Base-by-base conservation (phyloP, 2,329 filamentous ascomycete genomes). In the Meredithiella fracta region DNA sequence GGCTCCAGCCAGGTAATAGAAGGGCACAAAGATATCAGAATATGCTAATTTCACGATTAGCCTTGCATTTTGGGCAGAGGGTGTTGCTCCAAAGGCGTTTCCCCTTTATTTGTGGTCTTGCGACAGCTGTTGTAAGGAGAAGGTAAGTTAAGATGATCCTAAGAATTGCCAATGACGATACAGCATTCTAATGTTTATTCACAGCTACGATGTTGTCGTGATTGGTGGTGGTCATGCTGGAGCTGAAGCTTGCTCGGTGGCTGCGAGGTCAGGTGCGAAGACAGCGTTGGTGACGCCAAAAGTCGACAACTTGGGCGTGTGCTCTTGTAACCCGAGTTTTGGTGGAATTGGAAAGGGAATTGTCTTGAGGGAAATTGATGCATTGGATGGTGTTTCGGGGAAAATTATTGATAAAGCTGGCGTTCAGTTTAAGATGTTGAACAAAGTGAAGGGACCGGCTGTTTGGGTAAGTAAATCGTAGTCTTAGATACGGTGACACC, bases 261-360 rank as follows among this genome's bases (percentile, higher is more conserved):
- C 92, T 14, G 92, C 92, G 47, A 80, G 92, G 64, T 79, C 86
- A 15, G 92, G 92, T 54, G 92, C 91, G 52, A 82, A 83, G 63
- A 97, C 92, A 44, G 91, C 85, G 1, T 78, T 98, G 61, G 76
- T 98, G 51, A 98, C 92, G 1, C 92, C 91, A 1, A 88, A 85
- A 59, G 69, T 87, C 58, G 83, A 90, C 58, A 95, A 96, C 63
- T 81, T 97, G 20, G 91, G 91, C 56, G 87, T 92, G 29, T 97
- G 91, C 71, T 96, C 90, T 37, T 97, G 91, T 71, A 97, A 97
- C 67, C 91, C 91, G 1, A 94, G 88, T 61, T 94, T 98, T 65
- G 92, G 92, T 40, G 92, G 92, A n/a, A 97, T 98, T 62, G 92
- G 92, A 47, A 98, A 98, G 67, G 92, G 92, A 15, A 97, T 87